Percentiles rank a stretch among this genome's conserved stretches.
phyloP scores from a whole-genome alignment of 352 stramenopile species.

The Globisporangium megalacanthum region DNA sequence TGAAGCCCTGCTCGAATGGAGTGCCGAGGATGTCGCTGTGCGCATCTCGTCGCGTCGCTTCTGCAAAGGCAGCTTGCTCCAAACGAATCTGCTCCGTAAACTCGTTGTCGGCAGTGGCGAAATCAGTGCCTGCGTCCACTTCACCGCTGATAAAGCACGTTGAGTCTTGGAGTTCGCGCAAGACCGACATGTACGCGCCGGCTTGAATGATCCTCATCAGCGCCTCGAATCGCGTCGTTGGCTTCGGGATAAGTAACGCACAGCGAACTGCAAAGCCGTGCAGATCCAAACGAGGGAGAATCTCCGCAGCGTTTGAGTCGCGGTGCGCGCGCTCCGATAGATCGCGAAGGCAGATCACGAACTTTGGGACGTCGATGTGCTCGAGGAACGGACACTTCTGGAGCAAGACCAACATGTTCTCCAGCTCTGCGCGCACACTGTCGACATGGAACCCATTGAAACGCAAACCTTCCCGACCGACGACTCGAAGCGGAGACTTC shows the following conservation, averaged over 20 bases:
- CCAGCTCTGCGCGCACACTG: slow-evolving; percentile 18
- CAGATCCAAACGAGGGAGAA: slow-evolving; percentile 23
- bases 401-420: slow-evolving; percentile 32
- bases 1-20: slow-evolving; percentile 35
- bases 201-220: slow-evolving; percentile 36
- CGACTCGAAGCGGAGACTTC: neutral
- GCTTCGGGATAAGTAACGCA: slow-evolving; percentile 40
- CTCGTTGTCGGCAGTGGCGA: slow-evolving; percentile 5
- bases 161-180: slow-evolving; percentile 31
- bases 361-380: slow-evolving; percentile 38
- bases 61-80: slow-evolving; percentile 31
- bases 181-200: slow-evolving; percentile 34
- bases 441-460: slow-evolving; percentile 20
- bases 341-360: slow-evolving; percentile 46
- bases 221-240: slow-evolving; percentile 28
- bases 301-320: slow-evolving; percentile 6
- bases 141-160: slow-evolving; percentile 23
- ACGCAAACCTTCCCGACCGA: slow-evolving; percentile 7
- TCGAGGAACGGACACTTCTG: slow-evolving; percentile 59
- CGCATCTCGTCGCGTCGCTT: slow-evolving; percentile 25
- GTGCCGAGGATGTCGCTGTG: slow-evolving; percentile 22
- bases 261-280: slow-evolving; percentile 40
- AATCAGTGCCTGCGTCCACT: slow-evolving; percentile 1
- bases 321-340: slow-evolving; percentile 21
- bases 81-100: slow-evolving; percentile 31